Evolutionary conservation across 2,329 filamentous ascomycete genomes (phyloP), one percentile per base, ranked within the genome.

Genomic region (Aspergillus eucalypticola): DNA sequence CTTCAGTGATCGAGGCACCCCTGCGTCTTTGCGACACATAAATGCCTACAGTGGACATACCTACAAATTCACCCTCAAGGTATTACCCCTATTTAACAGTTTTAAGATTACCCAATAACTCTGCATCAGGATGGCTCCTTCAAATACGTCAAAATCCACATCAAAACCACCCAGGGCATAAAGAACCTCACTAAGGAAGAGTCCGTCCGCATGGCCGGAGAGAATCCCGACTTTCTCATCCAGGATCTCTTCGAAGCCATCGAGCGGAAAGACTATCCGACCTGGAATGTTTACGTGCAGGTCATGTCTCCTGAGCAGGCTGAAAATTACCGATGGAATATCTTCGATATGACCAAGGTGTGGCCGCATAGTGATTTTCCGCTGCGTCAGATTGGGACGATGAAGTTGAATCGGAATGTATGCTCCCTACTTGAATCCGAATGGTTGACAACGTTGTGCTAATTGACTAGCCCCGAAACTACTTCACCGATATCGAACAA

Each of bases 371-470:
- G 41, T 6, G 41, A 44, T 15, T 44, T 23, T 23, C 41, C 41
- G 17, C 10, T 44, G 17, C 19, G 41, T 6, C 48, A 48, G 38
- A 56, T 67, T 32, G 65, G 65, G 13, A 58, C 63, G 53, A 60
- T 68, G 17, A 65, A 57, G 11, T 53, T 68, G 32, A 67, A 55
- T 11, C 38, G 59, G n/a, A 59, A 59, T 44, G 41, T 44, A 23
- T 5, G 41, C 2, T 25, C 23, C 7, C 23, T 7, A 25, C 6
- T 23, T 23, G 1, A 1, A 23, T 23, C 23, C 23, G 5, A 6
- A 23, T 6, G 23, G 23, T 6, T 23, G 23, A 23, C 23, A 23
- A 23, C 5, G 6, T 23, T 6, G 5, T 23, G 23, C 23, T 23
- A 23, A 23, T 23, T 1, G 23, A 23, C 23, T 4, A 44, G 41